Base-by-base conservation (phyloP, 177 flowering plant genomes). In the Tripterygium wilfordii region DNA sequence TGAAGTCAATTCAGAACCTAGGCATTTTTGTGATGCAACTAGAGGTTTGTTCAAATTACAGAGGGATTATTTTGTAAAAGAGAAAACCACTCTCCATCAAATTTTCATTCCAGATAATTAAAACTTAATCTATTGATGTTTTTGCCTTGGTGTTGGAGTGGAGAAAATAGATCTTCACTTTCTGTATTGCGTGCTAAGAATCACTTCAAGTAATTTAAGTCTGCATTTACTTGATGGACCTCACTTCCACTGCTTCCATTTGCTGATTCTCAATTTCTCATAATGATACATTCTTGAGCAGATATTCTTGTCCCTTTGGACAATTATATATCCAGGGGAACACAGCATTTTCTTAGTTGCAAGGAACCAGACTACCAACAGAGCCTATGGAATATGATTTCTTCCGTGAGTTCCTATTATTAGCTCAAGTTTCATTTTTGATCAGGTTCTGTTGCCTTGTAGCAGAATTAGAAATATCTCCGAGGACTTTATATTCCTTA, bases 251-350 rank as follows among this genome's bases (percentile, higher is more conserved):
- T 38, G 13, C 21, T 40, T 21, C 13, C 3, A 40, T 24, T 35
- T 7, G 38, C 16, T 3, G 17, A 7, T n/a, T 38, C 3, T 38
- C 24, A 2, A 18, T 8, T 18, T 44, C 45, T 46, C 23, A 42
- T 42, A 23, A 26, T 14, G 5, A 3, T 37, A 21, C 35, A 58
- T 45, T 51, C 7, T 30, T 15, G 12, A 62, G 70, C 64, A 92
- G 98, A 88, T 78, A 88, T 92, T 57, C 60, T 92, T 58, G 95
- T 94, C 61, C 99, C 99, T 28, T 66, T 94, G 69, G 97, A 94
- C 71, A 94, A 94, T 68, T 94, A 76, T 63, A 81, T 94, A 58
- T 89, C 97, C 27, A 77, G 97, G 60, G 82, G 99, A 51, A 87
- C 99, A 43, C 70, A 63, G 32, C 97, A 87, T 75, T 94, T 82